phyloP scores from a whole-genome alignment of 129 eudicot species.

The Tagetes erecta region DNA sequence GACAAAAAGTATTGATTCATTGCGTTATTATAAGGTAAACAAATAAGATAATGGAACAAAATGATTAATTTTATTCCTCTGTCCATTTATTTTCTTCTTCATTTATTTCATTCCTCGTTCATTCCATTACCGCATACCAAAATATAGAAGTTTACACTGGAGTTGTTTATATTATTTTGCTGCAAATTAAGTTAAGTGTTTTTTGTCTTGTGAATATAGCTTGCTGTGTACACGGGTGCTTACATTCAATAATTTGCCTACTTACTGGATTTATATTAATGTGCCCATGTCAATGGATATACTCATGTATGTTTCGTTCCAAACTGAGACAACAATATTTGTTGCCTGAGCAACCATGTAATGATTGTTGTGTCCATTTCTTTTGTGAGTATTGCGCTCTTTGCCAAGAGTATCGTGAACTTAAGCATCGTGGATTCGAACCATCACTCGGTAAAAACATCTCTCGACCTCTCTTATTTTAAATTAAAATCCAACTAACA shows the following conservation, averaged over 20 bases:
- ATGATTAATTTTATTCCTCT: too few relatives aligned
- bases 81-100: too few relatives aligned
- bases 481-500: constrained; percentile 6
- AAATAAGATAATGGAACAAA: too few relatives aligned
- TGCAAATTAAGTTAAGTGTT: too few relatives aligned
- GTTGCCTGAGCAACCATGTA: constrained; percentile 41
- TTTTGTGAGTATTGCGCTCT: constrained; percentile 46
- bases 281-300: constrained; percentile 30
- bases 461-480: not conserved
- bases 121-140: too few relatives aligned
- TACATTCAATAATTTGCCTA: constrained; percentile 37
- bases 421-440: not conserved
- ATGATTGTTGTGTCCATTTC: constrained; percentile 44
- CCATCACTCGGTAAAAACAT: not conserved
- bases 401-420: not conserved
- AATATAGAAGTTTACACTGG: too few relatives aligned
- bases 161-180: too few relatives aligned
- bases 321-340: constrained; percentile 46
- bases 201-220: constrained; percentile 17
- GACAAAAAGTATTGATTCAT: too few relatives aligned
- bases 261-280: constrained; percentile 7
- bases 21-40: too few relatives aligned
- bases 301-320: constrained; percentile 43
- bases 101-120: too few relatives aligned
- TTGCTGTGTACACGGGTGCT: constrained; percentile 44